Evolutionary conservation across 2,329 filamentous ascomycete genomes (phyloP), one percentile per base, ranked within the genome.

Genomic region (Fusarium denticulatum): DNA sequence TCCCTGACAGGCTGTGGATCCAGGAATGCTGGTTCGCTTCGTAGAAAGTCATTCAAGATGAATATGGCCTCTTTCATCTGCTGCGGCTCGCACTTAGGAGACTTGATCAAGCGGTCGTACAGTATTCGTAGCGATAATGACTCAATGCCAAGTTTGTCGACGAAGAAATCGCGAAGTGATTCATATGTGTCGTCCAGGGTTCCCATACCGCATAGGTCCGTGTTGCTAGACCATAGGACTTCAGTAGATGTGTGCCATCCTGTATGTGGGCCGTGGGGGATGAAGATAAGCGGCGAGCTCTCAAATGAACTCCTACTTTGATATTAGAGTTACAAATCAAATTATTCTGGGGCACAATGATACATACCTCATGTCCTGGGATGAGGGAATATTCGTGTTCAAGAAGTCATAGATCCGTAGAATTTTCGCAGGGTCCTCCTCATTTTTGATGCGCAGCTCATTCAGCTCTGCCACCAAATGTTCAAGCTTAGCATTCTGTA

Each of bases 371-470:
- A 30, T 47, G 0, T n/a, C 26, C 1, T 9, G 26, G 15, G 45
- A 47, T 4, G 20, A 30, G 10, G 14, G 13, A 12, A 30, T 8
- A 3, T 47, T 30, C 10, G 7, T 30, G 26, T 47, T 16, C 45
- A 47, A 8, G 26, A 30, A 30, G 3, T 7, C 7, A 16, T 47
- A 47, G 1, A 30, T 3, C 20, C 2, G 1, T 4, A 47, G 2
- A 30, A 30, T 12, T 5, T 16, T 3, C 1, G 20, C 4, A 30
- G 4, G 20, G 6, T 47, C 26, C 6, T 30, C 45, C 1, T n/a
- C 10, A 47, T 30, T n/a, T 9, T 7, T 16, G 10, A 47, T n/a
- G 10, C 45, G 45, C 4, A 47, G 20, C 20, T 30, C 45, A 30
- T n/a, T n/a, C 14, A 47, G 7, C 3, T 47, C 45, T 47, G 45